Conservation (phyloP, 2,329 filamentous ascomycete genomes). For the Ascochyta koolunga region DNA sequence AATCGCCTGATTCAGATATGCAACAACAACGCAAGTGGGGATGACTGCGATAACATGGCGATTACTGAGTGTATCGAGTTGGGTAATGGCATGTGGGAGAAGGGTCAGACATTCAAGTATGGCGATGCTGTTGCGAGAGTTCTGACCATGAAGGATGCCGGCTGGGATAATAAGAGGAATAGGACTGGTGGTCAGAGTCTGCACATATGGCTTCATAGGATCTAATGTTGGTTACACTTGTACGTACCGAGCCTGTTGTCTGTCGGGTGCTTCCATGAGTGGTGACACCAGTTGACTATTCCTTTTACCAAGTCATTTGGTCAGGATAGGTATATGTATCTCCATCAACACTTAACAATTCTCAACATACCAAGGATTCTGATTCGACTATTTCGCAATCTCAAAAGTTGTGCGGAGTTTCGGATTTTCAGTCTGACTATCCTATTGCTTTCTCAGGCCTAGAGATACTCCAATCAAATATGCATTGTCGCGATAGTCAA, state of each 20-base stretch:
- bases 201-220: slow-evolving; percentile 38
- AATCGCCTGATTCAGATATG: slow-evolving; percentile 41
- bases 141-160: slow-evolving; percentile 40
- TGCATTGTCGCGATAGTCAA: too few relatives aligned
- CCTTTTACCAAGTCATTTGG: neutral
- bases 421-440: too few relatives aligned
- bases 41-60: slow-evolving; percentile 37
- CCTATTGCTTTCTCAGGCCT: too few relatives aligned
- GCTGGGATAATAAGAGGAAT: slow-evolving; percentile 42
- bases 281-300: neutral
- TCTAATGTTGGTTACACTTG: slow-evolving; percentile 16
- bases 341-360: neutral
- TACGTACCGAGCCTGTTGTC: neutral
- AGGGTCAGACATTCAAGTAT: slow-evolving; percentile 44
- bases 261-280: neutral
- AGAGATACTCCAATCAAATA: too few relatives aligned
- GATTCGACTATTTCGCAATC: too few relatives aligned
- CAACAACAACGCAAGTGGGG: slow-evolving; percentile 23
- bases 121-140: slow-evolving; percentile 38
- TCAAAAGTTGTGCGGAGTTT: too few relatives aligned
- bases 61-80: slow-evolving; percentile 45
- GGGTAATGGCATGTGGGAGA: slow-evolving; percentile 43
- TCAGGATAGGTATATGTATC: neutral
- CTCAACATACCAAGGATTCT: neutral
- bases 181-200: slow-evolving; percentile 34